Evolutionary conservation across 2,329 filamentous ascomycete genomes (phyloP), one percentile per base, ranked within the genome.

Genomic region (Blumeria hordei): DNA sequence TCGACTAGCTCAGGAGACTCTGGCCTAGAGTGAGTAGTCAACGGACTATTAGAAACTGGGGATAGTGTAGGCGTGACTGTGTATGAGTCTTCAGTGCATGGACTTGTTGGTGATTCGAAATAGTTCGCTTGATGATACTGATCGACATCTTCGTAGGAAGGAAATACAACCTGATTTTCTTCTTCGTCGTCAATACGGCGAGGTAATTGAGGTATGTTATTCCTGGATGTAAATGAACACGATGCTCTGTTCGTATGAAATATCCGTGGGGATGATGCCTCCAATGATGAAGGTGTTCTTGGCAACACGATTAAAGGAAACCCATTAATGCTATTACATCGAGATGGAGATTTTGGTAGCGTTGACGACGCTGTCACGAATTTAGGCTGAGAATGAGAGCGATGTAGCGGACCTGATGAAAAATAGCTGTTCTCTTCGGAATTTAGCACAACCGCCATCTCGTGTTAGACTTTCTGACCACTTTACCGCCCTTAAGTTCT

Each of bases 151-250:
- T 71, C 68, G 58, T 71, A 72, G 10, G 66, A 64, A 3, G 71
- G 70, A 36, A 72, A 67, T 16, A 67, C 56, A 52, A 72, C 64
- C 50, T 70, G 67, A 45, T 69, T 90, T 67, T 96, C 88, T 68
- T 95, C 88, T 59, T 77, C 80, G 86, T 90, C 94, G 58, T 90
- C 80, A 65, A 96, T 85, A 50, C 95, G 76, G 65, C 94, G 94
- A 69, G 94, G 94, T 87, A 60, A 87, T 75, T 49, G 88, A 74
- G 33, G 81, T 75, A 66, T 67, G 60, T 75, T 81, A 61, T 77
- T 80, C 16, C 75, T 74, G 4, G 79, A 75, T 3, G 79, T 83
- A 1, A 80, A 82, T 28, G 72, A 71, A 63, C 73, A 76, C 1
- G 79, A 81, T 4, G 74, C 72, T 63, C 73, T 69, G 21, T 69